phyloP scores from a whole-genome alignment of 108 stramenopile genomes.

The Skeletonema potamos region DNA sequence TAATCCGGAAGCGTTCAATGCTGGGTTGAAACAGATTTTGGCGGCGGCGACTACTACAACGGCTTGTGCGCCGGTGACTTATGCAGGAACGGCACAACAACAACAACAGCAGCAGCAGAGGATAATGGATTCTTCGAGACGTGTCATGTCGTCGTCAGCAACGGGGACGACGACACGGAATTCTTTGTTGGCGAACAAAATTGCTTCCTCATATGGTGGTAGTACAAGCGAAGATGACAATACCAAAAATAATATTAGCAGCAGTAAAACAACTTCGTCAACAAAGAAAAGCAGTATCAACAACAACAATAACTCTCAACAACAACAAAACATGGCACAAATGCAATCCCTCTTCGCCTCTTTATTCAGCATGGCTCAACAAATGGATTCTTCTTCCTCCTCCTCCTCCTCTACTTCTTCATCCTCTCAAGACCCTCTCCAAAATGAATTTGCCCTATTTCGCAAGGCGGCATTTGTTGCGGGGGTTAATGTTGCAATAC shows the following conservation, averaged over 20 bases:
- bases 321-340: not conserved
- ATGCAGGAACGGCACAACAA: not conserved
- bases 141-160: not conserved
- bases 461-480: constrained; percentile 22
- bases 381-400: not conserved
- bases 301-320: not conserved
- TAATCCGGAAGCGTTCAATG: not conserved
- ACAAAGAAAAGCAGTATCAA: not conserved
- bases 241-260: not conserved
- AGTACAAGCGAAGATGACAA: not conserved
- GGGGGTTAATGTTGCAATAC: constrained; percentile 29
- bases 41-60: not conserved
- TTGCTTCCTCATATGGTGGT: not conserved
- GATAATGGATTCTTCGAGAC: not conserved
- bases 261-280: not conserved
- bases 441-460: constrained; percentile 8
- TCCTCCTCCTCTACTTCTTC: not conserved
- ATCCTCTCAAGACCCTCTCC: not conserved
- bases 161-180: not conserved
- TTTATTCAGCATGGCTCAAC: not conserved
- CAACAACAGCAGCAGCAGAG: not conserved
- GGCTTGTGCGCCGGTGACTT: not conserved
- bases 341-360: not conserved
- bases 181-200: not conserved
- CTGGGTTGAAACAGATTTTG: not conserved